A percentile compares a stretch with the other conserved stretches of the same genome.
Evolutionary conservation across 306 rosid genomes (phyloP).

Genomic region (Pyrus communis): DNA sequence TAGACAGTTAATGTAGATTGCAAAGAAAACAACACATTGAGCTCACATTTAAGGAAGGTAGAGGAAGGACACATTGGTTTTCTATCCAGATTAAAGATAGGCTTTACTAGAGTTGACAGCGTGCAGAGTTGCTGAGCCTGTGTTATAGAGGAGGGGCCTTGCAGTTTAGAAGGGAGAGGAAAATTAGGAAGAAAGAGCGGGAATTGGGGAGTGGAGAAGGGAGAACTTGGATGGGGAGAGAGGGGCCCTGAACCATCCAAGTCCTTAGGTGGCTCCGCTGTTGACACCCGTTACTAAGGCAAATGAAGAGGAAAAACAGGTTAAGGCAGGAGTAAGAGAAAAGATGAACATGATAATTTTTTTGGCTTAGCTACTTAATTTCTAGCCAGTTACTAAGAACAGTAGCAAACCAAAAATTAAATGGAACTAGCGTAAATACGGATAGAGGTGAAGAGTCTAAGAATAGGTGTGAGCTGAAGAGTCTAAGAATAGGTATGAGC

Average conservation of each 20-base stretch:
- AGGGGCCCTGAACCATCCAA: too few species aligned
- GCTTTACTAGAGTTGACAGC: not conserved
- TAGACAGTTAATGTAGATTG: not conserved
- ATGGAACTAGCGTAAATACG: not conserved
- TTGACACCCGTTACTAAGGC: too few species aligned
- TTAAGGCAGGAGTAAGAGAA: not conserved
- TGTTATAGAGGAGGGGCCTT: too few species aligned
- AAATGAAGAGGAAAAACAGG: not conserved
- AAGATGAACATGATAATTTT: not conserved
- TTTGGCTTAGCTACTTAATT: not conserved
- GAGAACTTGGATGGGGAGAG: too few species aligned
- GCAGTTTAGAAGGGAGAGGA: too few species aligned
- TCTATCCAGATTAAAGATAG: not conserved
- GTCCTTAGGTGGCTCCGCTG: too few species aligned
- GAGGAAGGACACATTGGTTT: not conserved
- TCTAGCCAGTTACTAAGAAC: not conserved
- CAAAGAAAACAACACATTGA: not conserved
- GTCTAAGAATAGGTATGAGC: not conserved
- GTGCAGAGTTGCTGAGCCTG: too few species aligned
- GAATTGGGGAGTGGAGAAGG: too few species aligned
- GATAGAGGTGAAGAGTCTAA: not conserved
- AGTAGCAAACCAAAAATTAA: not conserved
- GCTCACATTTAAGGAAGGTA: not conserved
- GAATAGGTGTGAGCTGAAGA: not conserved
- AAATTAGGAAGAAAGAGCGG: too few species aligned